Evolutionary conservation across 345 rosid genomes (phyloP).

Genomic region (Rhodamnia argentea): DNA sequence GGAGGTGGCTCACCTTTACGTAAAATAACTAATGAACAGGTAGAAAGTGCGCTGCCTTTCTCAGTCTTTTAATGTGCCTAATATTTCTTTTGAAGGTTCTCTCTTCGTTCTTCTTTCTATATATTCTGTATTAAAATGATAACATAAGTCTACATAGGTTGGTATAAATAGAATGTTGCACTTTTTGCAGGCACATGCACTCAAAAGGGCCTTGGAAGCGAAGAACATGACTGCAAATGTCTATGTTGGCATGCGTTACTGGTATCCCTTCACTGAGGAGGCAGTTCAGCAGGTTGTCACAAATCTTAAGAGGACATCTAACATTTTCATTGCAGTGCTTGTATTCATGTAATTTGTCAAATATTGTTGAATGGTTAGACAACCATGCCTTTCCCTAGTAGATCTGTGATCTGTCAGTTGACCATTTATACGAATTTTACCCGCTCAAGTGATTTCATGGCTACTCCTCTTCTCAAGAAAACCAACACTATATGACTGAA

Average conservation of each 20-base stretch:
- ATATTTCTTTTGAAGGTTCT: neutral
- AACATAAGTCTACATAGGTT: neutral
- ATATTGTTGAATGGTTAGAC: neutral
- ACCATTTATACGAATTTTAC: neutral
- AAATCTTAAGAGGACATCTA: neutral
- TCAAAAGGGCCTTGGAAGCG: constrained; percentile 46
- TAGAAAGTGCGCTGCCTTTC: neutral
- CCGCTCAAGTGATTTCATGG: neutral
- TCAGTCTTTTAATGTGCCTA: neutral
- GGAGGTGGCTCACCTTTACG: constrained; percentile 95
- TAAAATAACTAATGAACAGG: constrained; percentile 83
- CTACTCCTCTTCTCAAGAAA: neutral
- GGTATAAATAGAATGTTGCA: neutral
- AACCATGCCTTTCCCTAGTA: neutral
- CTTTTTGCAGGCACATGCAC: constrained; percentile 55
- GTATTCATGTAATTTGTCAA: neutral
- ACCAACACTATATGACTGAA: neutral
- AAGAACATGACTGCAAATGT: constrained; percentile 54
- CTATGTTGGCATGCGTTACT: constrained; percentile 87
- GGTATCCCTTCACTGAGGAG: constrained; percentile 93
- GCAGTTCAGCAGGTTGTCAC: constrained; percentile 65
- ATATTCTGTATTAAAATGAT: neutral
- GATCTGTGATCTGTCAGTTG: neutral
- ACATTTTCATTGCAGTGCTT: neutral
- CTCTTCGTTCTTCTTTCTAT: neutral